Base-by-base conservation (phyloP, 352 stramenopile genomes). In the Phytophthora nicotianae region DNA sequence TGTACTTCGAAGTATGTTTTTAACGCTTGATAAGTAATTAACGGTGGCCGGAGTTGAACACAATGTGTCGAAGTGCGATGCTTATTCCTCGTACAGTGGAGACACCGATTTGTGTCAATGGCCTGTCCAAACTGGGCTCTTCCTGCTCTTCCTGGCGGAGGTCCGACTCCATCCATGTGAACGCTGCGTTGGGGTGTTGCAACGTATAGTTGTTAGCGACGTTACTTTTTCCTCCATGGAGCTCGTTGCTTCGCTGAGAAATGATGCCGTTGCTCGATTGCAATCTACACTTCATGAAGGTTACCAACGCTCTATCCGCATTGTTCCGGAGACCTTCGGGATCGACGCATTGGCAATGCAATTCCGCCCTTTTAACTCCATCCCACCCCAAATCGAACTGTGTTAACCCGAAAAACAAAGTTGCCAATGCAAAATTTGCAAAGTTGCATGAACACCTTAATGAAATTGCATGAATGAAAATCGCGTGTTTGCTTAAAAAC, bases 401-500 rank as follows among this genome's bases (percentile, higher is more conserved):
- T 29, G 24, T 29, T 29, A 29, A 29, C 24, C 4, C 24, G n/a
- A n/a, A n/a, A n/a, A n/a, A n/a, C n/a, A n/a, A n/a, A n/a, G n/a
- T n/a, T n/a, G n/a, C n/a, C n/a, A n/a, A n/a, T n/a, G n/a, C n/a
- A n/a, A n/a, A n/a, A n/a, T n/a, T n/a, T n/a, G n/a, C n/a, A n/a
- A n/a, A n/a, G 4, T 29, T 29, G 24, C 24, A 29, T 29, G 24
- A 29, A 29, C 24, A 29, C 24, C 24, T 8, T 29, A 7, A 8
- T 7, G 24, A 38, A n/a, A 1, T 38, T 38, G 32, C 32, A 38
- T 38, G 32, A 38, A 38, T 38, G 40, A 65, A 67, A 38, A 62
- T 69, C 57, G 49, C 62, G 50, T 65, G 53, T 67, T 70, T 60
- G 49, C 50, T 56, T 58, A 38, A 65, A 16, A 43, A 56, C 23